phyloP scores from a whole-genome alignment of 805 yeast genomes.

The Sugiyamaella smithiae region DNA sequence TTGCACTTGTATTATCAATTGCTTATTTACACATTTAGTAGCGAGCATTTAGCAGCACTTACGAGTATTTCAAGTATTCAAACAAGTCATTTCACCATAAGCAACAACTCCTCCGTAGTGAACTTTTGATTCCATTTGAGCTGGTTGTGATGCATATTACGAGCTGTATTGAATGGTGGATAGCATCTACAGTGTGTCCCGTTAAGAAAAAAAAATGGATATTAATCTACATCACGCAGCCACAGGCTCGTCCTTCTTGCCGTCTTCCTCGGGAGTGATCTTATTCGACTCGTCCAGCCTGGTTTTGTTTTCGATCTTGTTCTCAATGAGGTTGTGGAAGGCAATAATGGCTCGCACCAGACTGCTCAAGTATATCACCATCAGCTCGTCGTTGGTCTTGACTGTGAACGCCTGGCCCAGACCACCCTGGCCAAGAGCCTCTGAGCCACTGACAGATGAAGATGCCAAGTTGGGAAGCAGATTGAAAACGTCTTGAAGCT shows the following conservation, averaged over 20 bases:
- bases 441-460: slow-evolving; percentile 19
- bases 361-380: slow-evolving; percentile 87
- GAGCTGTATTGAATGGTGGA: too few relatives aligned
- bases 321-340: slow-evolving; percentile 94
- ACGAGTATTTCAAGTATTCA: too few relatives aligned
- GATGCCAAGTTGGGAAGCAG: slow-evolving; percentile 71
- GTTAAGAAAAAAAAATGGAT: too few relatives aligned
- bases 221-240: neutral
- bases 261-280: neutral
- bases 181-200: too few relatives aligned
- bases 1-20: too few relatives aligned
- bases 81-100: too few relatives aligned
- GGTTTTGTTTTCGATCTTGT: slow-evolving; percentile 79
- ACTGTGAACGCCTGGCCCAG: slow-evolving; percentile 79
- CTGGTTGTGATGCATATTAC: too few relatives aligned
- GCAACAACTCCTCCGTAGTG: too few relatives aligned
- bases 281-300: neutral
- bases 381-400: slow-evolving; percentile 93
- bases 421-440: slow-evolving; percentile 23
- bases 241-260: neutral
- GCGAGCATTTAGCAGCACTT: too few relatives aligned
- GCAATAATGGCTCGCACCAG: slow-evolving; percentile 93
- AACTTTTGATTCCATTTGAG: too few relatives aligned
- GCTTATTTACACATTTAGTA: too few relatives aligned
- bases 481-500: slow-evolving; percentile 92